Conservation (phyloP, 1,284 basidiomycete genomes). For the Sporisorium reilianum region DNA sequence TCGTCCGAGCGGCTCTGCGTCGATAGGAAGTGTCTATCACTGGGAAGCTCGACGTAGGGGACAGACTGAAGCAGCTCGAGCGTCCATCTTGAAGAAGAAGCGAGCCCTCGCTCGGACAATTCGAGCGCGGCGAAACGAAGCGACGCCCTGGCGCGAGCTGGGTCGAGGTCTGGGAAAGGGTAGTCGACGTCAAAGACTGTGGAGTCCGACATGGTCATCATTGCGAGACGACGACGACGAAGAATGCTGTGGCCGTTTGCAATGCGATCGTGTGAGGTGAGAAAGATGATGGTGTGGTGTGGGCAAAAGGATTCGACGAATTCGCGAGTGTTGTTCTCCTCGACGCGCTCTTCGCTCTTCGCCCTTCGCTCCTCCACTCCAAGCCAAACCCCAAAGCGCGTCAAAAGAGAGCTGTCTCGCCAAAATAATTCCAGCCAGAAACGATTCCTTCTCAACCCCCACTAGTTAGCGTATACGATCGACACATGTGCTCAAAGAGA, state of each 20-base stretch:
- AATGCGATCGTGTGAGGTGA: too few relatives aligned
- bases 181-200: constrained; percentile 48
- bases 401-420: neutral
- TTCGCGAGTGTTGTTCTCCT: constrained; percentile 7
- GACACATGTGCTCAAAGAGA: too few relatives aligned
- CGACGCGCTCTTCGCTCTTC: too few relatives aligned
- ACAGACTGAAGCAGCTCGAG: constrained; percentile 59
- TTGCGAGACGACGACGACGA: neutral
- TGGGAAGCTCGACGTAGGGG: constrained; percentile 10
- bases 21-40: constrained; percentile 2
- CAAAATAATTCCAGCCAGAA: neutral
- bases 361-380: constrained; percentile 1
- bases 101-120: constrained; percentile 50
- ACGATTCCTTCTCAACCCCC: too few relatives aligned
- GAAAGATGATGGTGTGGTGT: neutral
- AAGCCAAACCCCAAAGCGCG: neutral
- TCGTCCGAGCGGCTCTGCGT: constrained; percentile 12
- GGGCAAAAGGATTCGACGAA: neutral
- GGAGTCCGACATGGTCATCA: constrained; percentile 28
- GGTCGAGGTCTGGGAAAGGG: constrained; percentile 52
- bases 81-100: constrained; percentile 56
- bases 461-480: too few relatives aligned
- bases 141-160: constrained; percentile 32
- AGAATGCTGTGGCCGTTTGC: neutral
- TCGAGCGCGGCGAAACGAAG: constrained; percentile 45